Percentiles rank a stretch among this genome's conserved stretches.
phyloP scores from a whole-genome alignment of 106 monocot species.

The Agapanthus africanus region DNA sequence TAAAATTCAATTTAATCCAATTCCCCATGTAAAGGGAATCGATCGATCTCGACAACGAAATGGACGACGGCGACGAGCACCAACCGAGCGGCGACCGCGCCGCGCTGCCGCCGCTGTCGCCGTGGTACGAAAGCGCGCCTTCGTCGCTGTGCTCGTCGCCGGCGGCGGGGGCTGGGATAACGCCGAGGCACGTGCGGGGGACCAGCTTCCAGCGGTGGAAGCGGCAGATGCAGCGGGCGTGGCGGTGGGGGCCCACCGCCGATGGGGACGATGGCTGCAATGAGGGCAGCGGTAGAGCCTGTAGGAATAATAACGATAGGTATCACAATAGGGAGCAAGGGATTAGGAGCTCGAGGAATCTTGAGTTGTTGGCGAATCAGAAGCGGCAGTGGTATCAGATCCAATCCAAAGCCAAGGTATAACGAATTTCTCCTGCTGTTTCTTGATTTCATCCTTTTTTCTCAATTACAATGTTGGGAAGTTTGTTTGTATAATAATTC shows the following conservation, averaged over 20 bases:
- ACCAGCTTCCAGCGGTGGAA: constrained; percentile 70
- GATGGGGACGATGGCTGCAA: constrained; percentile 1
- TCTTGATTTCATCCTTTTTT: no score
- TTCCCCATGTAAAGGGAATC: no score
- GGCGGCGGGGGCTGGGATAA: not conserved
- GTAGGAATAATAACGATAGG: not conserved
- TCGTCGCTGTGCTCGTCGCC: constrained; percentile 23
- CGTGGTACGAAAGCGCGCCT: not conserved
- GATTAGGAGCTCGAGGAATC: not conserved
- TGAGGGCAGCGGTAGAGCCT: not conserved
- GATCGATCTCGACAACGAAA: not conserved
- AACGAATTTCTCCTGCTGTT: no score
- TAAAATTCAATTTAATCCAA: no score
- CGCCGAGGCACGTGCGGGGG: constrained; percentile 35
- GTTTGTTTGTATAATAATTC: no score
- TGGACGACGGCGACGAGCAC: not conserved
- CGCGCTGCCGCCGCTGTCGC: not conserved
- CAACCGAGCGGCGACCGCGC: not conserved
- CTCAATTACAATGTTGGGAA: no score
- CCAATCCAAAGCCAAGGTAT: constrained; percentile 8
- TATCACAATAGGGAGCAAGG: not conserved
- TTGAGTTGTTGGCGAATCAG: constrained; percentile 9
- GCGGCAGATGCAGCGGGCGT: constrained; percentile 77
- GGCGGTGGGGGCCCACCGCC: constrained; percentile 42
- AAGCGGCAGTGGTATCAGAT: constrained; percentile 16